Evolutionary conservation across 495 filamentous ascomycete species (phyloP), one percentile per base, ranked within the genome.

Genomic region (Ramalina peruviana): DNA sequence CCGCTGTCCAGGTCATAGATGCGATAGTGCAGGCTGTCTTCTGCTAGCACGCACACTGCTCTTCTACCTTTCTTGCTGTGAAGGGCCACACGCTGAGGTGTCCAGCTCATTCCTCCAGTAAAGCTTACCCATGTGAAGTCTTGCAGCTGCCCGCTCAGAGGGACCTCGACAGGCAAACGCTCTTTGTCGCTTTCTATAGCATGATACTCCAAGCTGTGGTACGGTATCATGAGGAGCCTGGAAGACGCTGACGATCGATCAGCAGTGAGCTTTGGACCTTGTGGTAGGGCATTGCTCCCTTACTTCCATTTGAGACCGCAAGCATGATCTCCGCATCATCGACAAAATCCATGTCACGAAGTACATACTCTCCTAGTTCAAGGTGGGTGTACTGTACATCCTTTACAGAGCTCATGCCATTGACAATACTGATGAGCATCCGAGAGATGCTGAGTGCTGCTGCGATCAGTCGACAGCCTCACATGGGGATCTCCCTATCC

Each of bases 321-420:
- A 79, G 25, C 55, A 76, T 71, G 23, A 80, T 49, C 3, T 65
- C 67, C 40, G 71, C 58, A 44, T 80, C 75, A 38, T 75, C 68
- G 16, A 77, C 67, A 45, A 81, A 79, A 60, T 76, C 69, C 12
- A 77, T 46, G 57, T 80, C 75, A 20, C 65, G 64, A 37, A 81
- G 59, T 27, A 64, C 60, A 17, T 70, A 72, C 27, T 64, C 50
- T 17, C 66, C 54, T 16, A 78, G 50, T 38, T 65, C 58, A 10
- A 80, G 48, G 1, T 62, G 65, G 36, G 69, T 63, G 19, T 70
- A 48, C 6, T 69, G 66, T 15, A 65, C 68, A 27, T 54, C 60
- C 41, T 63, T 58, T 0, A 69, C 70, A 13, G 75, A 72, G 54
- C 76, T 81, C 42, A 81, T 67, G 9, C 78, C 78, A 46, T 76